Evolutionary conservation across 257 asterid genomes (phyloP).

Genomic region (Voacanga thouarsii): DNA sequence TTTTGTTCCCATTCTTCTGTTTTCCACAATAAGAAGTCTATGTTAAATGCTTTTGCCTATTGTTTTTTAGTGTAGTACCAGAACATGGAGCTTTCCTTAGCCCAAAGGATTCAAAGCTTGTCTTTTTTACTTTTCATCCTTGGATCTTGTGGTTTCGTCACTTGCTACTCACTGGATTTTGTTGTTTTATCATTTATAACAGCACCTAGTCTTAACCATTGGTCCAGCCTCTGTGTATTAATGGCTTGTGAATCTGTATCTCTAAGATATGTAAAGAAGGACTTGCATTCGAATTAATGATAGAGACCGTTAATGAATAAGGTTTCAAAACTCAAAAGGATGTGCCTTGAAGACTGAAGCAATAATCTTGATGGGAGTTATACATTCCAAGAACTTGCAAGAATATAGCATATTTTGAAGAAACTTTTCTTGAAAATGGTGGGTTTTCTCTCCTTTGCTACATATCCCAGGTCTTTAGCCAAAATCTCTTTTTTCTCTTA

Average conservation of each 20-base stretch:
- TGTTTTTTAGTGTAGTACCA: constrained; percentile 9
- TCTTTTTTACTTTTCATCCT: constrained; percentile 35
- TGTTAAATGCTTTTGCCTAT: constrained; percentile 23
- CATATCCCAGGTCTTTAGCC: constrained; percentile 4
- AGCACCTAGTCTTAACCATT: constrained; percentile 5
- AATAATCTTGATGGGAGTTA: background rate
- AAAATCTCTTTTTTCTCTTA: constrained; percentile 9
- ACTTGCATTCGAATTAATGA: background rate
- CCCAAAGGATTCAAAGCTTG: constrained; percentile 32
- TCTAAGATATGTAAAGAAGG: background rate
- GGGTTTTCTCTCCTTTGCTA: constrained; percentile 17
- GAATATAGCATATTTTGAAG: constrained; percentile 14
- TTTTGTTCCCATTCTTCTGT: constrained; percentile 27
- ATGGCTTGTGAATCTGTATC: background rate
- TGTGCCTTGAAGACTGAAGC: background rate
- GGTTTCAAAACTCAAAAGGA: background rate
- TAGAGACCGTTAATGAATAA: background rate
- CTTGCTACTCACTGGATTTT: background rate
- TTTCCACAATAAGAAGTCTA: background rate
- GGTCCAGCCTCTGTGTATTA: background rate
- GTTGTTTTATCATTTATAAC: background rate
- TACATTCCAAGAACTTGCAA: constrained; percentile 1
- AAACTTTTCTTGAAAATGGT: constrained; percentile 16
- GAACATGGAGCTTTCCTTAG: constrained; percentile 10
- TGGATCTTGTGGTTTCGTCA: constrained; percentile 42